phyloP scores from a whole-genome alignment of 2,329 filamentous ascomycete species.

The Trichoderma asperellum region DNA sequence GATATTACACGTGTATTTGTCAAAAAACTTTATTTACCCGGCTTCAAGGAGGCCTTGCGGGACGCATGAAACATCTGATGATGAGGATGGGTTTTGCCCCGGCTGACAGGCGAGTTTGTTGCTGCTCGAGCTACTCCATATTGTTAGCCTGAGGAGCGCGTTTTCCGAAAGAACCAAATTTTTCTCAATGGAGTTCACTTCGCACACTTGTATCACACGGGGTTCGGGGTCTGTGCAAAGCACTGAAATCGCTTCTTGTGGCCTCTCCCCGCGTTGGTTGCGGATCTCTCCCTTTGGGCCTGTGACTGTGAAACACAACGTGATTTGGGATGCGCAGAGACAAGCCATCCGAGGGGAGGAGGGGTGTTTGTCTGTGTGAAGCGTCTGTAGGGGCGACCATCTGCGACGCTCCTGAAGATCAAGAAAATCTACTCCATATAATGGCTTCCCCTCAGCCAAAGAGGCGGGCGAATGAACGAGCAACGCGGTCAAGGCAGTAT shows the following conservation, averaged over 20 bases:
- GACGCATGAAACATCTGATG: constrained; percentile 20
- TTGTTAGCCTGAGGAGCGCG: background rate
- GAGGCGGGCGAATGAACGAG: background rate
- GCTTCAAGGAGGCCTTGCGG: constrained; percentile 17
- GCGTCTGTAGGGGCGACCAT: background rate
- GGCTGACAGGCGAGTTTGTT: background rate
- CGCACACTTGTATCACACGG: background rate
- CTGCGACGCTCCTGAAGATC: constrained; percentile 20
- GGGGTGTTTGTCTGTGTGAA: background rate
- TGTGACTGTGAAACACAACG: constrained; percentile 6
- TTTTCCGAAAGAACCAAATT: background rate
- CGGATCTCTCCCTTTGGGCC: constrained; percentile 7
- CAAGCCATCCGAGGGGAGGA: background rate
- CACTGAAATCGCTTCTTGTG: background rate
- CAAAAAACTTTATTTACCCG: constrained; percentile 16
- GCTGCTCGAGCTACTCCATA: background rate
- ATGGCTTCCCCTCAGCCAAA: background rate
- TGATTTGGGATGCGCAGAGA: background rate
- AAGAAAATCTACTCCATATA: background rate
- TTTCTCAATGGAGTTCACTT: background rate
- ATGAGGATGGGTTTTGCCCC: constrained; percentile 1
- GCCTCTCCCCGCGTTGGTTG: background rate
- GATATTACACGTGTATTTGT: constrained; percentile 5
- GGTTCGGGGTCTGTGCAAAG: background rate
- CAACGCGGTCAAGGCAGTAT: background rate